Conservation (phyloP, 495 filamentous ascomycete genomes). For the Aspergillus indologenus region DNA sequence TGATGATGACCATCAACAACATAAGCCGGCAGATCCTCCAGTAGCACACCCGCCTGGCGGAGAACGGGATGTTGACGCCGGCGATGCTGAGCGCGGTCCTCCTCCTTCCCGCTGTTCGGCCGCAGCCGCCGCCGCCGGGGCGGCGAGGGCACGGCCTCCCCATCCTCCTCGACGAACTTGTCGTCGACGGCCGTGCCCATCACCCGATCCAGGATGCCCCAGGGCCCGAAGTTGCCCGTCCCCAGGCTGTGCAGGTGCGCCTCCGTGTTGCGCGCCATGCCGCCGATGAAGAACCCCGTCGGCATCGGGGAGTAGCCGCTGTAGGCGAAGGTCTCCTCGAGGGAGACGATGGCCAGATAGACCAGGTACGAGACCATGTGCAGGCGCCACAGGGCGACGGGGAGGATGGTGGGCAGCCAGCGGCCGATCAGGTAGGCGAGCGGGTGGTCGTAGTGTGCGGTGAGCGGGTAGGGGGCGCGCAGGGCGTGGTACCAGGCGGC, state of each 20-base stretch:
- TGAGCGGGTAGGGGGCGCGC: conserved; percentile 60
- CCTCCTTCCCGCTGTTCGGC: neutral
- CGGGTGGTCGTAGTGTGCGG: conserved; percentile 78
- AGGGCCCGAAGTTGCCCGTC: conserved; percentile 72
- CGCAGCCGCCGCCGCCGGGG: too few species aligned
- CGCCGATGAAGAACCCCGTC: conserved; percentile 66
- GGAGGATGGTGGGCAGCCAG: conserved; percentile 71
- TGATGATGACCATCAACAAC: too few species aligned
- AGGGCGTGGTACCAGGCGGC: conserved; percentile 62
- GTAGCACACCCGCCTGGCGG: too few species aligned
- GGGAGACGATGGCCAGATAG: conserved; percentile 61
- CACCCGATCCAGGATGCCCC: conserved; percentile 75
- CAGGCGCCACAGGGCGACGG: conserved; percentile 60
- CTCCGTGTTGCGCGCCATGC: conserved; percentile 69
- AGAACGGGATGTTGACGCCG: too few species aligned
- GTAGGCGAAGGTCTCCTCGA: conserved; percentile 75
- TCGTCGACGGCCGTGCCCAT: conserved; percentile 63
- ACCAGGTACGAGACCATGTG: conserved; percentile 80
- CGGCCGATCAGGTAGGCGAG: conserved; percentile 63
- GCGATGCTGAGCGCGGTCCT: too few species aligned
- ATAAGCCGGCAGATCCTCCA: too few species aligned
- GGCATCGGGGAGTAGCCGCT: conserved; percentile 76
- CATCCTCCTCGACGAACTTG: conserved; percentile 44
- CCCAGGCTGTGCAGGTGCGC: conserved; percentile 59
- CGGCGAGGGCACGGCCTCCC: neutral